Evolutionary conservation across 352 stramenopile genomes (phyloP).

Genomic region (Achlya hypogyna): DNA sequence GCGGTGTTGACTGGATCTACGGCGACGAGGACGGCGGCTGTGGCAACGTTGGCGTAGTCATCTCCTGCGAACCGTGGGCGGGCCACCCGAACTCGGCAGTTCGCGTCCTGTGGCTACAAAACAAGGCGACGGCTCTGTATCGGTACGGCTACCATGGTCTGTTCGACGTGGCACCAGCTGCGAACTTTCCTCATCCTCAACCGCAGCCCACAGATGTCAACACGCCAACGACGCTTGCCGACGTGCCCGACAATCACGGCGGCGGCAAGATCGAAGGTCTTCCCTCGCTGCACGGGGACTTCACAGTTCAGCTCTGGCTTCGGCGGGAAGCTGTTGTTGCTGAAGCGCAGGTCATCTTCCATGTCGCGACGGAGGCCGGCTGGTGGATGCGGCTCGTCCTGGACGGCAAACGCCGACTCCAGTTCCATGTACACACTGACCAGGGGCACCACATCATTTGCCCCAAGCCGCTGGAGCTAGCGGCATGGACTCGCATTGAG

Average conservation of each 20-base stretch:
- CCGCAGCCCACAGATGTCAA: not conserved
- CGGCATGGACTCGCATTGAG: constrained; percentile 29
- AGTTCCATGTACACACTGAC: not conserved
- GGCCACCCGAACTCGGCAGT: constrained; percentile 40
- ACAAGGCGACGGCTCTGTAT: constrained; percentile 35
- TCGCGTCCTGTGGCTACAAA: constrained; percentile 43
- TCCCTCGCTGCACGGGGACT: constrained; percentile 5
- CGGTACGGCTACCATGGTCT: constrained; percentile 47
- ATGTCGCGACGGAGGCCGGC: not conserved
- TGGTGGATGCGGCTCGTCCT: constrained; percentile 14
- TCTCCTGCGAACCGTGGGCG: constrained; percentile 46
- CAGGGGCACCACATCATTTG: not conserved
- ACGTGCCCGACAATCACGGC: not conserved
- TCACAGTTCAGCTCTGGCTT: constrained; percentile 14
- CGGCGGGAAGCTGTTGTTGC: not conserved
- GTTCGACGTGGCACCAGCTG: constrained; percentile 40
- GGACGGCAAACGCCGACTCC: not conserved
- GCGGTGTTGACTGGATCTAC: constrained; percentile 62
- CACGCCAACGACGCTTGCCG: too few relatives aligned
- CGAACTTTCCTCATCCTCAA: not conserved
- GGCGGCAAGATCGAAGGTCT: not conserved
- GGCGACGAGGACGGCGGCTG: constrained; percentile 57
- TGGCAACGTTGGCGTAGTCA: constrained; percentile 44
- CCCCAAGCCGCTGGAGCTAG: constrained; percentile 27
- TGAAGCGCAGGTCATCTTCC: not conserved